Evolutionary conservation across 1,139 yeast species (phyloP).

Genomic region (Sugiyamaella japonica): DNA sequence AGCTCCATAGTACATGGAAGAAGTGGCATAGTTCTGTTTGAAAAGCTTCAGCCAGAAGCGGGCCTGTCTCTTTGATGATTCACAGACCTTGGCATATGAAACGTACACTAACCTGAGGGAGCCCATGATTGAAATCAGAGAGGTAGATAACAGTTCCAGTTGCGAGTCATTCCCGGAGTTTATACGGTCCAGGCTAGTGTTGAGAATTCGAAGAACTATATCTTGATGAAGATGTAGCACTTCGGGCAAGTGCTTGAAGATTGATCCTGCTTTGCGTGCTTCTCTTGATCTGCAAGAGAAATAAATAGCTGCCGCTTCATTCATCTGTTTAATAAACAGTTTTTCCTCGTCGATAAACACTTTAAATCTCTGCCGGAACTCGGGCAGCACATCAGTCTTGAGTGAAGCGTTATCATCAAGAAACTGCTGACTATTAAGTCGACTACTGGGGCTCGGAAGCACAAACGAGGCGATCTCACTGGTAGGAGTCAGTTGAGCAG

Average conservation of each 20-base stretch:
- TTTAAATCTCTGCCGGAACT: slow-evolving; percentile 15
- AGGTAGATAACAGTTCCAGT: slow-evolving; percentile 16
- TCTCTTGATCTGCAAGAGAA: slow-evolving; percentile 19
- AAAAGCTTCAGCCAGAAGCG: slow-evolving; percentile 16
- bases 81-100: slow-evolving; percentile 13
- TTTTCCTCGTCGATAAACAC: slow-evolving; percentile 30
- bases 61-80: slow-evolving; percentile 15
- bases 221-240: slow-evolving; percentile 31
- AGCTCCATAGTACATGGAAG: slow-evolving; percentile 21
- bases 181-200: slow-evolving; percentile 25
- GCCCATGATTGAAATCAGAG: slow-evolving; percentile 9
- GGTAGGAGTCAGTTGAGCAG: slow-evolving; percentile 12
- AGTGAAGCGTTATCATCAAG: slow-evolving; percentile 21
- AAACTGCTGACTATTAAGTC: slow-evolving; percentile 27
- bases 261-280: slow-evolving; percentile 22
- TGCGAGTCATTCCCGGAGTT: slow-evolving; percentile 18
- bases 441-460: slow-evolving; percentile 15
- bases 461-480: slow-evolving; percentile 14
- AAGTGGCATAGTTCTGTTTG: slow-evolving; percentile 13
- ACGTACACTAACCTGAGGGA: slow-evolving; percentile 5
- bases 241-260: slow-evolving; percentile 32
- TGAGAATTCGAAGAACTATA: slow-evolving; percentile 25
- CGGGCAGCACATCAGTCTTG: slow-evolving; percentile 5
- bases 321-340: slow-evolving; percentile 26
- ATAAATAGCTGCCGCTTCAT: slow-evolving; percentile 30